Evolutionary conservation across 345 rosid species (phyloP).

Genomic region (Camelina sativa): DNA sequence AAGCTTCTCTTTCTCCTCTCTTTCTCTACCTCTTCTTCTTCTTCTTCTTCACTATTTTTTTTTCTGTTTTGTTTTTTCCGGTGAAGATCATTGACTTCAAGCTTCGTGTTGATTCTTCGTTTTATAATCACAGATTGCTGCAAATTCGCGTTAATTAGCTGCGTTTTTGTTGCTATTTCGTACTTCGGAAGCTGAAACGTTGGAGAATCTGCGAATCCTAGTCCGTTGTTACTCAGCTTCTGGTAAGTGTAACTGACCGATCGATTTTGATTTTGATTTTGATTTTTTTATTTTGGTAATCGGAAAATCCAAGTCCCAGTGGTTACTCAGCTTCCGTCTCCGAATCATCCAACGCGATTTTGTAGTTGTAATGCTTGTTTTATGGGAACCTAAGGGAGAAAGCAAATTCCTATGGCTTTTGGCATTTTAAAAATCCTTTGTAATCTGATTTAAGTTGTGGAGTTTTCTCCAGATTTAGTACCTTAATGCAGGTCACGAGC

Average conservation of each 20-base stretch:
- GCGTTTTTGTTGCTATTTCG: background rate
- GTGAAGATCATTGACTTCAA: constrained; percentile 20
- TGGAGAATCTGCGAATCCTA: constrained; percentile 10
- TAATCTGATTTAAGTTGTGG: constrained; percentile 14
- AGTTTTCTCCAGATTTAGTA: constrained; percentile 23
- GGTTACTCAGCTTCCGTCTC: background rate
- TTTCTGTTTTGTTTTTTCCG: background rate
- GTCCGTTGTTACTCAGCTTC: constrained; percentile 16
- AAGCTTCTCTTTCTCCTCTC: constrained; percentile 16
- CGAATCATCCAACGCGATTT: background rate
- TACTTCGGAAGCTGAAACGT: constrained; percentile 6
- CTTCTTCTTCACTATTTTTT: background rate
- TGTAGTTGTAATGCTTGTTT: background rate
- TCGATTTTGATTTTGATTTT: constrained; percentile 21
- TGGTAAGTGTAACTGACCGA: constrained; percentile 8
- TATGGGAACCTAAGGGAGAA: background rate
- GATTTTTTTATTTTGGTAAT: background rate
- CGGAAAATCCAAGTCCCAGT: background rate
- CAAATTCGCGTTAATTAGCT: constrained; percentile 28
- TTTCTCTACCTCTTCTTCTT: background rate
- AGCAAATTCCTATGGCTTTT: background rate
- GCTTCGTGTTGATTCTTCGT: constrained; percentile 8
- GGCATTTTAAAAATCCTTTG: background rate
- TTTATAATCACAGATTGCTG: constrained; percentile 22
- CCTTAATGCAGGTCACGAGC: constrained; percentile 5